phyloP scores from a whole-genome alignment of 768 basidiomycete species.

The Boletus tomentosulus region DNA sequence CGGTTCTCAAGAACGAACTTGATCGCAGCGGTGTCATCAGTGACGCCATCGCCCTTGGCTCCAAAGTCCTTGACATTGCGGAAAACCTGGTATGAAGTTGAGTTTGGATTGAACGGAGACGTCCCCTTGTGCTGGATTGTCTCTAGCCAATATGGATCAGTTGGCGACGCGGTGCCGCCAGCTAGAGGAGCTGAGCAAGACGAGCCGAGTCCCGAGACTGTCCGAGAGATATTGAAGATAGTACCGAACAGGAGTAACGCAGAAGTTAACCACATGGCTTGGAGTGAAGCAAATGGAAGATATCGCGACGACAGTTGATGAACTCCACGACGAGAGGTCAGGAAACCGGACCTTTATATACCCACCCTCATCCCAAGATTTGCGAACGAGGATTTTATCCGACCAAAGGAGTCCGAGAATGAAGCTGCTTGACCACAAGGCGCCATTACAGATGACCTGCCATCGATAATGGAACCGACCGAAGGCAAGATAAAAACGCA shows the following conservation, averaged over 20 bases:
- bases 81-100: constrained; percentile 60
- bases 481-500: neutral
- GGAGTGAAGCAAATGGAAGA: neutral
- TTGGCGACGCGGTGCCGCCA: constrained; percentile 41
- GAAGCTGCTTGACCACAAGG: neutral
- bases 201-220: constrained; percentile 36
- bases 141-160: constrained; percentile 62
- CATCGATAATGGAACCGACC: constrained; percentile 1
- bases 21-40: constrained; percentile 74
- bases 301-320: neutral
- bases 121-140: constrained; percentile 67
- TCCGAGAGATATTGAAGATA: neutral
- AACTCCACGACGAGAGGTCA: neutral
- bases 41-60: constrained; percentile 57
- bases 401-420: constrained; percentile 2
- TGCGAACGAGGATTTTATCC: neutral
- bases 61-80: constrained; percentile 68
- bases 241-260: constrained; percentile 8
- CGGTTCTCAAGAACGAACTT: constrained; percentile 39
- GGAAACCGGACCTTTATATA: constrained; percentile 13
- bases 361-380: neutral
- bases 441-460: neutral
- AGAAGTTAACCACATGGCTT: constrained; percentile 9
- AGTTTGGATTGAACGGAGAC: constrained; percentile 57
- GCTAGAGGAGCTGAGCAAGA: constrained; percentile 46